phyloP scores from a whole-genome alignment of 208 protist genomes.

The Crithidia acanthocephali region DNA sequence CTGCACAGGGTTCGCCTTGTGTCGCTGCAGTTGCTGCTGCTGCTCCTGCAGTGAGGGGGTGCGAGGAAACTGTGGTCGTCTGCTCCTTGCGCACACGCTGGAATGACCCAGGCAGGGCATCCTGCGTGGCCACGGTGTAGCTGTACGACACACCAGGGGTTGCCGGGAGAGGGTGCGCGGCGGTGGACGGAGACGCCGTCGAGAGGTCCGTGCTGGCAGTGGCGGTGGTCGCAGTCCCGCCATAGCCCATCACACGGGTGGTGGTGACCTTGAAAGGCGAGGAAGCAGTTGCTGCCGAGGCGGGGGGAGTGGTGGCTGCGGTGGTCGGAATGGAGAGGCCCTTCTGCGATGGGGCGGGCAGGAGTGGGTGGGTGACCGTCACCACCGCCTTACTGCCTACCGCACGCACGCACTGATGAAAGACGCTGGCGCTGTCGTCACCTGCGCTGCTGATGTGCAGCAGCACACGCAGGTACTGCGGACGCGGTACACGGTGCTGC shows the following conservation, averaged over 20 bases:
- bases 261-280: conserved; percentile 11
- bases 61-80: neutral
- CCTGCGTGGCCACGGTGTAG: conserved; percentile 30
- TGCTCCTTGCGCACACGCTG: conserved; percentile 21
- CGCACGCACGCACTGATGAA: conserved; percentile 31
- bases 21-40: neutral
- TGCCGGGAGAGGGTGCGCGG: neutral
- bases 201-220: neutral
- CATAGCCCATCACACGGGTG: neutral
- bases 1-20: conserved; percentile 21
- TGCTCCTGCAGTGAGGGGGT: no score
- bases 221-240: neutral
- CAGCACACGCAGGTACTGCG: conserved; percentile 23
- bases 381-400: conserved; percentile 29
- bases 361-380: conserved; percentile 19
- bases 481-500: neutral
- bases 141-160: conserved; percentile 16
- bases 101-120: neutral
- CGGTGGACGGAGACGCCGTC: neutral
- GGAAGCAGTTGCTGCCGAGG: neutral
- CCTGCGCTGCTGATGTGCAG: conserved; percentile 20
- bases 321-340: neutral
- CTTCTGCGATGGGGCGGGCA: conserved; percentile 4
- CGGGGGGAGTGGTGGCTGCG: neutral
- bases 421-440: neutral